A percentile compares a stretch with the other conserved stretches of the same genome.
Evolutionary conservation across 2,329 filamentous ascomycete genomes (phyloP).

Genomic region (Aspergillus sp.): DNA sequence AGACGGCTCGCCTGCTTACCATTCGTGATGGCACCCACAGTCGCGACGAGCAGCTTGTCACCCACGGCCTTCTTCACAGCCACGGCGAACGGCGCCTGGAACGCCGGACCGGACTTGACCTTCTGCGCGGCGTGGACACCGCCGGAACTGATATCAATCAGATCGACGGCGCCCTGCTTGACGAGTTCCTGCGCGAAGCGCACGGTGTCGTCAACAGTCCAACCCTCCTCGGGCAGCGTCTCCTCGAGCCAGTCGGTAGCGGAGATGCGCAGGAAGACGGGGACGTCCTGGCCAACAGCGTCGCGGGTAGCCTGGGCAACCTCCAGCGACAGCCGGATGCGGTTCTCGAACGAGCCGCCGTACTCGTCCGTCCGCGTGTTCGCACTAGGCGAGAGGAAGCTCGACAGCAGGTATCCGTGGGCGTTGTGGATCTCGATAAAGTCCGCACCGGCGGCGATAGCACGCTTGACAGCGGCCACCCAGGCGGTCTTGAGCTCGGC

Average conservation of each 20-base stretch:
- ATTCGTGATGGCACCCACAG: slow-evolving; percentile 71
- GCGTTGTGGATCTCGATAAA: slow-evolving; percentile 77
- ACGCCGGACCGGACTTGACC: slow-evolving; percentile 55
- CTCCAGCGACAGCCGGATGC: slow-evolving; percentile 66
- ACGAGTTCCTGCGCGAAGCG: slow-evolving; percentile 66
- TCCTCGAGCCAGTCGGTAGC: slow-evolving; percentile 73
- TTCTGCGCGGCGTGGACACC: slow-evolving; percentile 60
- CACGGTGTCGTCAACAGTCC: slow-evolving; percentile 64
- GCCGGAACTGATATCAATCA: slow-evolving; percentile 77
- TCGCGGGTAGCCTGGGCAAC: slow-evolving; percentile 61
- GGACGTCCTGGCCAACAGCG: slow-evolving; percentile 64
- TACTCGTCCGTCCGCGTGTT: slow-evolving; percentile 64
- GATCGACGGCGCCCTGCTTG: slow-evolving; percentile 66
- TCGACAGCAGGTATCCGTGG: slow-evolving; percentile 72
- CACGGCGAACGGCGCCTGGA: slow-evolving; percentile 72
- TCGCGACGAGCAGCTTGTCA: slow-evolving; percentile 66
- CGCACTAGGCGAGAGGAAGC: slow-evolving; percentile 66
- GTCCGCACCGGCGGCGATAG: slow-evolving; percentile 70
- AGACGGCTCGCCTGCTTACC: slow-evolving; percentile 66
- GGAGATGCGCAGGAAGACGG: slow-evolving; percentile 70
- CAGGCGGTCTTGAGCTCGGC: slow-evolving; percentile 61
- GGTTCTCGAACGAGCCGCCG: slow-evolving; percentile 58
- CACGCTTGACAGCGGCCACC: slow-evolving; percentile 56
- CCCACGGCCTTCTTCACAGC: slow-evolving; percentile 71
- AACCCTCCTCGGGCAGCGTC: slow-evolving; percentile 56